Base-by-base conservation (phyloP, 805 yeast genomes). In the Teunomyces lycoperdinae region DNA sequence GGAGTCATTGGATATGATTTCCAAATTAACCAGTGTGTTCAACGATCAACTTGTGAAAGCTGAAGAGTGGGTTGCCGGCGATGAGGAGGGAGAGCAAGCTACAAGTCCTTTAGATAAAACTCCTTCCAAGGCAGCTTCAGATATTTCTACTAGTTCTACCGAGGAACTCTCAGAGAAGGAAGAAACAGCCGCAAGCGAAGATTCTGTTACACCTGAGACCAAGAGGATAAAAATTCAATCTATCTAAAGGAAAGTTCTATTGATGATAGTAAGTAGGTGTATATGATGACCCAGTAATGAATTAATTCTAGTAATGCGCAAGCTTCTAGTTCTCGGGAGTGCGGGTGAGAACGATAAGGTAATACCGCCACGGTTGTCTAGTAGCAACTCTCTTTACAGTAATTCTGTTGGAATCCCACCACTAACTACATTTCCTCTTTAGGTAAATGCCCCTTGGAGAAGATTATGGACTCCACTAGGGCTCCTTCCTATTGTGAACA, bases 1-100 rank as follows among this genome's bases (percentile, higher is more conserved):
- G 54, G 99, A 94, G 64, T 85, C 96, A 0, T 70, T 92, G 42
- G 94, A 87, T 38, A 87, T 91, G 89, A 85, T 92, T 32, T 78
- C 84, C 35, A 86, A 87, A 48, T 84, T 92, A 14, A 89, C 90
- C 54, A 78, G 77, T 44, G 91, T 91, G 5, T 89, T 95, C 56
- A 92, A 87, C 61, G 91, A 87, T 42, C 90, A 90, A 44, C 72
- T 92, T 40, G 84, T 81, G 42, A 83, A 84, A 54, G 97, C 97
- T 1, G 97, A 94, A 63, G 71, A 76, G 20, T 92, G 97, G 97
- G 79, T 82, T 4, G 67, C 75, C 56, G 64, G 78, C 54, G 66
- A 79, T 64, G 58, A 47, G 11, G 43, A 30, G 11, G 8, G 8
- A 26, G 14, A 9, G 16, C 20, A 40, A n/a, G 13, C 17, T 32